Base-by-base conservation (phyloP, 139 green algal genomes). In the Ostreobium quekettii region DNA sequence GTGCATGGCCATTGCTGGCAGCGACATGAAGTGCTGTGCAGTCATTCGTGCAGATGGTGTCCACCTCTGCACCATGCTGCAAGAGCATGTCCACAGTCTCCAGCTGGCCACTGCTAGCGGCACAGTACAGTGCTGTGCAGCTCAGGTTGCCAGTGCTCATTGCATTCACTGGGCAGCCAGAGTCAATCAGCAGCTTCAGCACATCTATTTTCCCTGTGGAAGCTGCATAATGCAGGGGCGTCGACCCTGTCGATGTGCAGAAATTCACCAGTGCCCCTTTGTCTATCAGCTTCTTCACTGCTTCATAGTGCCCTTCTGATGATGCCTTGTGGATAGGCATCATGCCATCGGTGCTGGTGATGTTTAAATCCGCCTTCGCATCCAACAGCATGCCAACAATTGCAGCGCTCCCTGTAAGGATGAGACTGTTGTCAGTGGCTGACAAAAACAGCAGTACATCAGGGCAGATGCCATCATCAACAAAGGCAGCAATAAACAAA, bases 1-100 rank as follows among this genome's bases (percentile, higher is more conserved):
- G 36, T 19, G 64, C 32, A 48, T 85, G 77, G 24, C 79, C 79
- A 66, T 71, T 79, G 46, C 62, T 67, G 15, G 79, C 79, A 36
- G 78, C 79, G 30, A 72, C 49, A 48, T 72, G 72, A 3, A 77
- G 65, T 3, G 78, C 72, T 28, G 66, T 67, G 2, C 11, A 57
- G 30, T 38, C 31, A 56, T 61, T 42, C 28, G 4, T 15, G 53
- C 57, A 60, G 37, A 66, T 46, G 30, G 30, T 66, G 38, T 81
- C 70, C 0, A 80, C 64, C 2, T 71, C 53, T 3, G 77, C 78
- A 35, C 73, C 73, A 37, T 58, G 39, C 32, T 76, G 60, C 31
- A 85, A 47, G 37, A 85, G 66, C 37, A 66, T 36, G 29, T 64
- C 48, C 38, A 75, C 64, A 1, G 75, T 35, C n/a, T 38, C 33